These are phyloP conservation scores for Apostasia shenzhenica DNA, from an alignment of 106 monocot species.

Conservation along the genomic window DNA sequence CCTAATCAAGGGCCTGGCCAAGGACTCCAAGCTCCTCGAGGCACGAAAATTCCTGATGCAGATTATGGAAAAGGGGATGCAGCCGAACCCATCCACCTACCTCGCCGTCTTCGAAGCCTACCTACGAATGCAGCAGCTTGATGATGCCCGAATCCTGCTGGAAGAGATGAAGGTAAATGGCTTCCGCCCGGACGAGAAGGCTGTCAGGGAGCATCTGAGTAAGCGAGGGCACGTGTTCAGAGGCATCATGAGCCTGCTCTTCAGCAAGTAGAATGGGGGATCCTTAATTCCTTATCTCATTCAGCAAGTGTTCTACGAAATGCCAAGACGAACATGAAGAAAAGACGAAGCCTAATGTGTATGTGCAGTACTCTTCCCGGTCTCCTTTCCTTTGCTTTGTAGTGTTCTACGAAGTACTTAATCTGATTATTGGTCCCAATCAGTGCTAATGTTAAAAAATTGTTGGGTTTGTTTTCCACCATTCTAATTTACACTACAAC, in stretches of 20 bases:
- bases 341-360: too few species aligned
- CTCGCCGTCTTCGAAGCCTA: slow-evolving; percentile 67
- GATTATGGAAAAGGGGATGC: slow-evolving; percentile 82
- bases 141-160: slow-evolving; percentile 56
- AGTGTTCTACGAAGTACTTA: too few species aligned
- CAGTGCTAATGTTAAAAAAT: too few species aligned
- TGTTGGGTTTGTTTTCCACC: too few species aligned
- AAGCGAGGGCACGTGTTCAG: slow-evolving; percentile 70
- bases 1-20: slow-evolving; percentile 66
- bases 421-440: too few species aligned
- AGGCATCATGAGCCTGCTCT: slow-evolving; percentile 65
- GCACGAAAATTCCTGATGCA: slow-evolving; percentile 56
- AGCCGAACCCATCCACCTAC: slow-evolving; percentile 52
- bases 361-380: too few species aligned
- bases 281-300: neutral
- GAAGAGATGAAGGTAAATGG: slow-evolving; percentile 71
- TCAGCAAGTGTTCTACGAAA: slow-evolving; percentile 6
- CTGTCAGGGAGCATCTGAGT: slow-evolving; percentile 47
- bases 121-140: slow-evolving; percentile 34
- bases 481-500: too few species aligned
- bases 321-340: neutral
- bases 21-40: slow-evolving; percentile 50
- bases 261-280: slow-evolving; percentile 39
- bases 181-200: slow-evolving; percentile 58
- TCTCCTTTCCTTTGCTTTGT: too few species aligned